Base-by-base conservation (phyloP, 176 grass and related monocot species). In the Oryza glumipatula region DNA sequence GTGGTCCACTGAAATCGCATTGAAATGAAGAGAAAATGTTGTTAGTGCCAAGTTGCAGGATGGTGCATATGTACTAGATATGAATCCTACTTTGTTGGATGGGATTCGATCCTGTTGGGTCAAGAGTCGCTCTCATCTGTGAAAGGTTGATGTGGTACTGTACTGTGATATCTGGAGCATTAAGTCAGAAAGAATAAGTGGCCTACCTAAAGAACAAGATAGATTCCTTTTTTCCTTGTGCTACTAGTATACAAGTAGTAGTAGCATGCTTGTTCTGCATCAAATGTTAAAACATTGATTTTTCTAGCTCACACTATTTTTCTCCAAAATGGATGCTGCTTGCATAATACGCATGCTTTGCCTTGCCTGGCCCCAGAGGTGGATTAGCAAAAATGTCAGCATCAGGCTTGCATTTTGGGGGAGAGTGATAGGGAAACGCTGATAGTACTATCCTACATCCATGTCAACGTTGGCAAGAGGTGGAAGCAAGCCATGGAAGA, bases 61-160 rank as follows among this genome's bases (percentile, higher is more conserved):
- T 63, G 58, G 58, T 24, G 52, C 32, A 41, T 21, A 56, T 30
- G 58, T 7, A 68, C 2, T 61, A 58, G 5, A 76, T 7, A 28
- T 65, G 41, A 69, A 69, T 63, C 58, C 60, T 21, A 60, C 80
- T 79, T 74, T 83, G 48, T 47, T 32, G 80, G 88, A 79, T 86
- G 38, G 74, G 67, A 86, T 87, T 82, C 79, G 58, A 74, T 83
- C 48, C 51, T n/a, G 80, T 90, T 69, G 68, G 84, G 60, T 83
- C 63, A 83, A n/a, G 33, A 48, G 72, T 87, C 75, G 30, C 22
- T 68, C 4, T 83, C 74, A 7, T 39, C 4, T 15, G 63, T 47
- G 47, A 79, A 78, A 77, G 67, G 58, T 70, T 8, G 70, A 47
- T 71, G 17, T 2, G 58, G 58, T 23, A 63, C 21, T 58, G 58